Base-by-base conservation (phyloP, 345 rosid genomes). In the Salix purpurea region DNA sequence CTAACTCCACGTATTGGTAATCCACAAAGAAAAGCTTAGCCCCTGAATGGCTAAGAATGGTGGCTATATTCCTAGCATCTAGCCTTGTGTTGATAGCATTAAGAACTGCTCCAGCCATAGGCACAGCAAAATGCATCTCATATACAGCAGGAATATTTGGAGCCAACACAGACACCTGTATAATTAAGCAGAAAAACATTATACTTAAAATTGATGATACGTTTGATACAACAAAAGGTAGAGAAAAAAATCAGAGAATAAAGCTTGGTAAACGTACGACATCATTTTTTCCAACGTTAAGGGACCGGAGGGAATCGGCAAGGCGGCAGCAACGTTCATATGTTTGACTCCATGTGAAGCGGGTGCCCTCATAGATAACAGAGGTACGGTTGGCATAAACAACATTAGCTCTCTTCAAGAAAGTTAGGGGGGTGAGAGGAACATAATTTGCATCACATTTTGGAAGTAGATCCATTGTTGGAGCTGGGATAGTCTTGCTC, bases 101-200 rank as follows among this genome's bases (percentile, higher is more conserved):
- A 40, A 95, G 90, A 40, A 95, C 84, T 0, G 94, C 99, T 8
- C 97, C 91, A 0, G 96, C 91, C 94, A 93, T 95, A 3, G 99
- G 97, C 67, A 93, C 93, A 0, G 89, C 91, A 54, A 95, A 95
- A 79, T 95, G 97, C 94, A 89, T 84, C 88, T 95, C 99, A 76
- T 90, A 93, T 84, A 86, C 71, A 14, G 97, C 99, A 1, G 97
- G 99, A 71, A 89, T 34, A 69, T 90, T 95, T 1, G 95, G 97
- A 48, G 99, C 97, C 77, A 95, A 72, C 26, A 92, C 85, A 0
- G 99, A 91, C 0, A 94, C 93, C 97, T 94, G 80, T 11, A 12
- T 16, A 36, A 36, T 36, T 36, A 12, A 0, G 16, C 4, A 71
- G 36, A 26, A 10, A 5, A 30, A 30, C 44, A 2, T 6, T 0